Base-by-base conservation (phyloP, 306 rosid species). In the Dryas octopetala region DNA sequence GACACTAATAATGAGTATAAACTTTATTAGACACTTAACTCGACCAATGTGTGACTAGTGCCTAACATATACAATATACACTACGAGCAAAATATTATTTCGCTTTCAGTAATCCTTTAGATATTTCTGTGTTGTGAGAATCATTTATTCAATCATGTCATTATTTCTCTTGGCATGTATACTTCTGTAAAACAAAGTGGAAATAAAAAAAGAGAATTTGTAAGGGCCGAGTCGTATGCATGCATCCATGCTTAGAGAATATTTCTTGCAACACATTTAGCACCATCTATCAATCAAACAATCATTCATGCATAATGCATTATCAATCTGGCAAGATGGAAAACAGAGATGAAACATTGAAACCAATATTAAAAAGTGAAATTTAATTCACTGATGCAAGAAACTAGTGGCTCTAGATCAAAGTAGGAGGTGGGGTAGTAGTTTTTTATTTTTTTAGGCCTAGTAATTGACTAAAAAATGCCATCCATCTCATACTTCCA, bases 401-500 rank as follows among this genome's bases (percentile, higher is more conserved):
- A 51, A 61, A 61, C 60, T 60, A 38, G 47, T 9, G 76, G 17
- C 48, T 15, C 44, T 45, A 16, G 57, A n/a, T 60, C 13, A 23
- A 72, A 23, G 66, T n/a, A 55, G 17, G 0, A 11, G 49, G 9
- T 10, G 44, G 5, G 5, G 11, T 26, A 48, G 7, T 32, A 32
- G 3, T 32, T 32, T 51, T 49, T 68, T 50, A 1, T 52, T 6
- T 3, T 19, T 2, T 32, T 10, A 53, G 45, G 12, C 6, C n/a
- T 6, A 52, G 52, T 53, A 38, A n/a, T 52, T 40, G 43, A 4
- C 62, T 17, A 13, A 62, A 43, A 44, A 45, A 72, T 72, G 62
- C 63, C 16, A 17, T 79, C 78, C 78, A 23, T 73, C 57, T 73
- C 78, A 79, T 40, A 60, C 63, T 77, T 68, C 74, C 70, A 50